Evolutionary conservation across 2,329 filamentous ascomycete genomes (phyloP).

Genomic region (Westerdykella ornata): DNA sequence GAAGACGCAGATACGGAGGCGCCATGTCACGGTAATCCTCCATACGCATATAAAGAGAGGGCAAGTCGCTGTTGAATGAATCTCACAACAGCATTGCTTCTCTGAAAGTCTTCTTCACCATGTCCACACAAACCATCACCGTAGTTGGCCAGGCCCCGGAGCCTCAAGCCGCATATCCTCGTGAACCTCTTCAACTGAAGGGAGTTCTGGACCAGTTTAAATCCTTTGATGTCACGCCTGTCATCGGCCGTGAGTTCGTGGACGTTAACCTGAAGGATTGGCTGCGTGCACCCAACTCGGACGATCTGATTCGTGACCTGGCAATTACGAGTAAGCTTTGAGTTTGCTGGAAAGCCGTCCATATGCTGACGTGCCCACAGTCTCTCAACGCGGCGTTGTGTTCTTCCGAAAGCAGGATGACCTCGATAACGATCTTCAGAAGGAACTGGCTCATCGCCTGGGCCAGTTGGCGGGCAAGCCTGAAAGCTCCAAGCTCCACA

Average conservation of each 20-base stretch:
- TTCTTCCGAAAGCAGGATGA: constrained; percentile 51
- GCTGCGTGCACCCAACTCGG: constrained; percentile 55
- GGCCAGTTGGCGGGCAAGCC: constrained; percentile 55
- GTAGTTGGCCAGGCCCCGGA: constrained; percentile 6
- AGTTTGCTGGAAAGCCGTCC: constrained; percentile 1
- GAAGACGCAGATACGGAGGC: too few species aligned
- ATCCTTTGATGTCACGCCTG: constrained; percentile 54
- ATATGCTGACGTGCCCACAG: constrained; percentile 12
- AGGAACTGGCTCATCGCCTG: constrained; percentile 49
- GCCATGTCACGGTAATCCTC: neutral
- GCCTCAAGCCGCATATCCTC: constrained; percentile 6
- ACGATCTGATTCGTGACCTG: constrained; percentile 59
- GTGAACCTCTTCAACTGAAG: constrained; percentile 37
- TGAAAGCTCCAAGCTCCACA: constrained; percentile 51
- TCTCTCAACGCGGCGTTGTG: constrained; percentile 49
- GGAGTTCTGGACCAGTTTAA: constrained; percentile 49
- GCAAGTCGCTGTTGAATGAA: too few species aligned
- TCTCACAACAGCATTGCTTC: neutral
- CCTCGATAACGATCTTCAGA: constrained; percentile 48
- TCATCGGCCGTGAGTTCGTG: constrained; percentile 56
- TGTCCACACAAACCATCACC: constrained; percentile 16
- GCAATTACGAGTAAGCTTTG: constrained; percentile 40
- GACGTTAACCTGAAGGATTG: constrained; percentile 56
- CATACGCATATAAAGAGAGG: neutral
- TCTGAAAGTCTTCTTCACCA: constrained; percentile 3